Percentiles rank a stretch among this genome's conserved stretches.
phyloP scores from a whole-genome alignment of 768 basidiomycete genomes.

The Termitomyces sp. region DNA sequence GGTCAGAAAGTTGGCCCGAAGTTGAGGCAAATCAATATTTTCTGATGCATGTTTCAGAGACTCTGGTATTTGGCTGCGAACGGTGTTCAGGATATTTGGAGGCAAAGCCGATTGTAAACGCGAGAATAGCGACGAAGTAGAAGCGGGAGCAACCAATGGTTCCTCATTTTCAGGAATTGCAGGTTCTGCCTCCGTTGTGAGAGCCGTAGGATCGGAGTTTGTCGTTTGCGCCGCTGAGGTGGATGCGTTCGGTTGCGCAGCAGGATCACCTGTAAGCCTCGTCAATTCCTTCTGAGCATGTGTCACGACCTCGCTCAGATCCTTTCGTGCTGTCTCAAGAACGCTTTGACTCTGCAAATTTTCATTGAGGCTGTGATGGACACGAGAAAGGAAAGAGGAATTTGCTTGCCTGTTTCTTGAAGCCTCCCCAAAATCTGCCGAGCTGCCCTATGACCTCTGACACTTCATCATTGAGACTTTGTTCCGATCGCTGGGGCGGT shows the following conservation, averaged over 20 bases:
- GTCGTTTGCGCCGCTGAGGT: conserved; percentile 12
- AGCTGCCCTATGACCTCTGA: conserved; percentile 86
- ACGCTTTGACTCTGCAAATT: conserved; percentile 47
- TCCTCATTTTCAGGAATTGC: conserved; percentile 10
- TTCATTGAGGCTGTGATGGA: not conserved
- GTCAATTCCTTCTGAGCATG: conserved; percentile 78
- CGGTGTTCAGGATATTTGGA: conserved; percentile 64
- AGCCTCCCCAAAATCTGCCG: conserved; percentile 86
- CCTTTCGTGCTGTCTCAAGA: conserved; percentile 66
- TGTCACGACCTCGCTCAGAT: conserved; percentile 65
- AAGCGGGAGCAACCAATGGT: conserved; percentile 16
- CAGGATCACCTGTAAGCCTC: conserved; percentile 43
- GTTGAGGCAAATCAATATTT: conserved; percentile 63
- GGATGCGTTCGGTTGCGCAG: conserved; percentile 9
- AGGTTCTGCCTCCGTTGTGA: conserved; percentile 6
- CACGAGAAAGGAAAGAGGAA: not conserved
- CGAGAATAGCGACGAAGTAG: conserved; percentile 45
- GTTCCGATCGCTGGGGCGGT: conserved; percentile 43
- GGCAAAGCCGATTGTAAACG: conserved; percentile 74
- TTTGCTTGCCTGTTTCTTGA: conserved; percentile 75
- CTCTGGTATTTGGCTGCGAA: conserved; percentile 68
- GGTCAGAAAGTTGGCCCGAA: conserved; percentile 56
- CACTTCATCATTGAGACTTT: conserved; percentile 82
- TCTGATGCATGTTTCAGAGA: conserved; percentile 58
- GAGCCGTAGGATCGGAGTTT: conserved; percentile 22